These are phyloP conservation scores for Neoboletus magnificus DNA, from an alignment of 768 basidiomycete genomes.

Conservation along the genomic window DNA sequence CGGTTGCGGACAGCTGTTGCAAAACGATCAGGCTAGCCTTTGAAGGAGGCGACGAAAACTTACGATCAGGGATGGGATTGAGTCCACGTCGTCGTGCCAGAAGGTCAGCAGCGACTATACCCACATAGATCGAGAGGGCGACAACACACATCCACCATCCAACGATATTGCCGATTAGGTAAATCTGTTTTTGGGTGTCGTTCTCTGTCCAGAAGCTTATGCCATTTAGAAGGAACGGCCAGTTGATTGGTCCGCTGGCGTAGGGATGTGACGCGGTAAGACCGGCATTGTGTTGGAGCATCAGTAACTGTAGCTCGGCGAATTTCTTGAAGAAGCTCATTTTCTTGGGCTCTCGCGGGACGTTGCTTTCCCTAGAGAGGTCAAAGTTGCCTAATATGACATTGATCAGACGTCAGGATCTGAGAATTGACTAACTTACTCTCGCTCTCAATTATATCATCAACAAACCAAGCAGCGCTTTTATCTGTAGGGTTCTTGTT, in stretches of 20 bases:
- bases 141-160: conserved; percentile 95
- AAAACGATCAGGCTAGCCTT: conserved; percentile 1
- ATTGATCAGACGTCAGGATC: conserved; percentile 5
- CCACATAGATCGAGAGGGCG: conserved; percentile 82
- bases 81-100: conserved; percentile 82
- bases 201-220: conserved; percentile 98
- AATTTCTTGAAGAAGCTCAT: conserved; percentile 96
- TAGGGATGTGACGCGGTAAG: conserved; percentile 97
- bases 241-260: conserved; percentile 92
- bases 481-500: conserved; percentile 88
- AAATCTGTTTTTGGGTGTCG: conserved; percentile 86
- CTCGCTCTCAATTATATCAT: conserved; percentile 73
- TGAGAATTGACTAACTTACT: conserved; percentile 43
- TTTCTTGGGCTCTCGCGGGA: conserved; percentile 67
- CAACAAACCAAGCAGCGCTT: conserved; percentile 84
- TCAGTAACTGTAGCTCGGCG: conserved; percentile 85
- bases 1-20: conserved; percentile 82
- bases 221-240: conserved; percentile 95
- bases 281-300: conserved; percentile 99
- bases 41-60: conserved; percentile 32
- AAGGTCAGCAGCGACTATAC: conserved; percentile 86
- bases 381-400: conserved; percentile 53
- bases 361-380: conserved; percentile 45
- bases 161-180: conserved; percentile 90
- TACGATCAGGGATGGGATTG: conserved; percentile 84